These are phyloP conservation scores for Strobilomyces echinocephalus DNA, from an alignment of 768 basidiomycete genomes.

Conservation along the genomic window DNA sequence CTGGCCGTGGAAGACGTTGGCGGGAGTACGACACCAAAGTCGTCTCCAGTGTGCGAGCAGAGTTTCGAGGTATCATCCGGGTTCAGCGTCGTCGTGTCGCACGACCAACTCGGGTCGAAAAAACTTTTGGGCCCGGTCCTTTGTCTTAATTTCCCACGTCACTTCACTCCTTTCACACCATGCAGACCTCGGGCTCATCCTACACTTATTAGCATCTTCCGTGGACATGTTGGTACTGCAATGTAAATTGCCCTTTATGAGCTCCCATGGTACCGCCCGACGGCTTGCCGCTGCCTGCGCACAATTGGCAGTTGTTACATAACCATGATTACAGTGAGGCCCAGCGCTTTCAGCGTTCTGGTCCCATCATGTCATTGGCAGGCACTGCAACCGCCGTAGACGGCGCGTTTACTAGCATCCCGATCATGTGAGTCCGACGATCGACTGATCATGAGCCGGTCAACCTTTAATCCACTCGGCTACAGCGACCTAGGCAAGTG, in stretches of 20 bases:
- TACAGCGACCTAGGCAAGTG: slow-evolving; percentile 20
- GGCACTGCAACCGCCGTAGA: slow-evolving; percentile 14
- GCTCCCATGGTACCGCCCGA: no score
- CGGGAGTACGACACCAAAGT: slow-evolving; percentile 57
- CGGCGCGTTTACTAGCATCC: slow-evolving; percentile 22
- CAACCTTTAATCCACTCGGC: not conserved
- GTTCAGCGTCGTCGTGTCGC: slow-evolving; percentile 10
- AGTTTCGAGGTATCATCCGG: slow-evolving; percentile 28
- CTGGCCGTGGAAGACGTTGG: slow-evolving; percentile 63
- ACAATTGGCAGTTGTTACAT: no score
- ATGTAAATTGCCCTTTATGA: no score
- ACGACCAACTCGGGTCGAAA: slow-evolving; percentile 13
- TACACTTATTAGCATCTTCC: no score
- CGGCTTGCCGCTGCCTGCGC: no score
- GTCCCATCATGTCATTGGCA: slow-evolving; percentile 19
- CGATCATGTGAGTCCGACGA: slow-evolving; percentile 21
- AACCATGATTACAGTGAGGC: no score
- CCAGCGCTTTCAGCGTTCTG: no score
- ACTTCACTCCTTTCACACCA: not conserved
- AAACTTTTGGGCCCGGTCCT: not conserved
- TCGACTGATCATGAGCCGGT: not conserved
- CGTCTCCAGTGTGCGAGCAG: slow-evolving; percentile 30
- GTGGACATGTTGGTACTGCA: no score
- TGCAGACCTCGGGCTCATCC: no score
- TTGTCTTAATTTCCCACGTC: not conserved